Percentiles rank a stretch among this genome's conserved stretches.
phyloP scores from a whole-genome alignment of 23 red algal genomes.

The Gracilaria caudata region DNA sequence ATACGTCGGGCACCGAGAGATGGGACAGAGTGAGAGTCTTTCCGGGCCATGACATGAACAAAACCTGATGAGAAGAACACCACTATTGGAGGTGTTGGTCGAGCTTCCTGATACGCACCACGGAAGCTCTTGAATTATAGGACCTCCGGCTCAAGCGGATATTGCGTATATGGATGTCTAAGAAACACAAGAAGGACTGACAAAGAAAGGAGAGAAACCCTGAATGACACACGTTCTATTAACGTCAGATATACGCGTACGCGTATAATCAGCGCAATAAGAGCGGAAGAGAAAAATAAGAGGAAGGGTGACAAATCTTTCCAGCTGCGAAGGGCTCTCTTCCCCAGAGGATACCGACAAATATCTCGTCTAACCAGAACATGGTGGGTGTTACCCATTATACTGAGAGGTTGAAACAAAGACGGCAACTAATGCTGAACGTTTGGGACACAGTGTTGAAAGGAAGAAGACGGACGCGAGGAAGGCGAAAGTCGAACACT shows the following conservation, averaged over 20 bases:
- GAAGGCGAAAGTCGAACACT: not conserved
- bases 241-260: too few species aligned
- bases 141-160: not conserved
- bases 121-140: not conserved
- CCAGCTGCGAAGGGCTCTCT: too few species aligned
- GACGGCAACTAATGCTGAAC: not conserved
- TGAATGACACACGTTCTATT: not conserved
- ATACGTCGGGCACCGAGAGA: not conserved
- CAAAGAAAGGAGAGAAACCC: not conserved
- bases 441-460: conserved; percentile 3
- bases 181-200: not conserved
- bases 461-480: conserved; percentile 3
- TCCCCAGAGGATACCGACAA: not conserved
- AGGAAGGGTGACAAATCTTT: not conserved
- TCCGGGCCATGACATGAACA: not conserved
- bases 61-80: not conserved
- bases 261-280: not conserved
- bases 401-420: conserved; percentile 6
- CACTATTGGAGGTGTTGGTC: not conserved
- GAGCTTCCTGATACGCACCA: not conserved
- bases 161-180: not conserved
- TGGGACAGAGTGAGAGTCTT: not conserved
- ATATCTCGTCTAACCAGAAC: too few species aligned
- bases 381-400: not conserved
- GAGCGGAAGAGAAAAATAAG: not conserved